Evolutionary conservation across 2,329 filamentous ascomycete genomes (phyloP), one percentile per base, ranked within the genome.

Genomic region (Pseudogymnoascus sp.): DNA sequence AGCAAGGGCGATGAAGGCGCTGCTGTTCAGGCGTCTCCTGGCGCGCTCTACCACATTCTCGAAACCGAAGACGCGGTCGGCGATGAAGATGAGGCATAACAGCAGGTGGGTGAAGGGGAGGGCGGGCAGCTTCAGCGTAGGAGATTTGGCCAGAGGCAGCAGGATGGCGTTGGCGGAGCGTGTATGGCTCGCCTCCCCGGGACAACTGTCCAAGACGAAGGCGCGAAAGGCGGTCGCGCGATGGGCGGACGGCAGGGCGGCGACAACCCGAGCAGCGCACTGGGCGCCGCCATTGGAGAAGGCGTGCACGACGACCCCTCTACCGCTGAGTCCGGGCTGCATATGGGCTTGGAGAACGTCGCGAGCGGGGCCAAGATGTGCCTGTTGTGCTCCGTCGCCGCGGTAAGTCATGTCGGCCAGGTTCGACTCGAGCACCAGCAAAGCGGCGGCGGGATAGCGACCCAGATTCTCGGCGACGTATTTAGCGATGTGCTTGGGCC

Each of bases 231-330:
- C 2, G 66, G 58, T 3, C 61, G 61, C 57, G 60, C 61, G 3
- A 64, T 63, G 6, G 38, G 9, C 1, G 60, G 50, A 4, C 58
- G 47, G 50, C 66, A 69, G 0, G 59, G 59, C 11, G 41, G 62
- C 6, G 64, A 58, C 5, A 70, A 62, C 5, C 39, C 62, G 35
- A 67, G 69, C 1, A 65, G 41, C 18, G 6, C 66, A 39, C 28
- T 67, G 81, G 14, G 76, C 80, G 12, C 82, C 82, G 0, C 81
- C 83, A 68, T 83, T 85, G 63, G 81, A 84, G 76, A 85, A 82
- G 65, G 74, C 72, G 61, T 84, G 82, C 1, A 81, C 68, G 15
- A 84, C 71, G 11, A 84, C 71, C 2, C 75, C 71, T 57, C 70
- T 68, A 20, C 70, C 62, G 2, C 22, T 41, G 8, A 61, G 53